phyloP scores from a whole-genome alignment of 495 filamentous ascomycete species.

The Echria macrotheca region DNA sequence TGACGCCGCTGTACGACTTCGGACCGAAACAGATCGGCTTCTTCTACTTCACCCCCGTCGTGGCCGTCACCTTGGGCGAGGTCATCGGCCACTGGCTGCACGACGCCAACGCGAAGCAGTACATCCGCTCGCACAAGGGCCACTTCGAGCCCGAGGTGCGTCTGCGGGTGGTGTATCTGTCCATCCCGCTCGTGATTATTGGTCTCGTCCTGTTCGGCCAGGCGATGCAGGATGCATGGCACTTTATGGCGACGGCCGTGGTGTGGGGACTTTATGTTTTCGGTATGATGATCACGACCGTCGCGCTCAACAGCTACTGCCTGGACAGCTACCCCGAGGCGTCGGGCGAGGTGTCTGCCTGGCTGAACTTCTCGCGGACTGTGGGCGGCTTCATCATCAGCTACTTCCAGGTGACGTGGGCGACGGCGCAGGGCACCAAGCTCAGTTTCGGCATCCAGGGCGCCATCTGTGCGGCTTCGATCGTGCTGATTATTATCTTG shows the following conservation, averaged over 20 bases:
- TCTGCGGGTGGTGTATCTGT: constrained; percentile 45
- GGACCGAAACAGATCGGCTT: constrained; percentile 48
- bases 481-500: constrained; percentile 38
- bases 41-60: constrained; percentile 57
- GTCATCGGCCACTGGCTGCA: constrained; percentile 55
- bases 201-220: constrained; percentile 53
- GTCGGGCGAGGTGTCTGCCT: constrained; percentile 51
- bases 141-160: constrained; percentile 57
- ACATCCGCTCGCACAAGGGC: constrained; percentile 45
- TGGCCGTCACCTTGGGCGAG: constrained; percentile 51
- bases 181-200: constrained; percentile 45
- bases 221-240: constrained; percentile 45
- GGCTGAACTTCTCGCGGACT: constrained; percentile 45
- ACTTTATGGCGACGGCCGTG: constrained; percentile 52
- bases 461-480: constrained; percentile 36
- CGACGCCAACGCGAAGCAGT: constrained; percentile 44
- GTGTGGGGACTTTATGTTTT: constrained; percentile 52
- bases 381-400: constrained; percentile 46
- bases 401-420: constrained; percentile 45
- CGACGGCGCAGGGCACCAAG: constrained; percentile 30
- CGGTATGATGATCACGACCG: constrained; percentile 61
- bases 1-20: constrained; percentile 52
- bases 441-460: constrained; percentile 48
- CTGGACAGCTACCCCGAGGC: constrained; percentile 56
- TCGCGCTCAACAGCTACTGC: constrained; percentile 54